A percentile compares a stretch with the other conserved stretches of the same genome.
Conservation (phyloP, 805 yeast genomes). For the Candida ponderosae region DNA sequence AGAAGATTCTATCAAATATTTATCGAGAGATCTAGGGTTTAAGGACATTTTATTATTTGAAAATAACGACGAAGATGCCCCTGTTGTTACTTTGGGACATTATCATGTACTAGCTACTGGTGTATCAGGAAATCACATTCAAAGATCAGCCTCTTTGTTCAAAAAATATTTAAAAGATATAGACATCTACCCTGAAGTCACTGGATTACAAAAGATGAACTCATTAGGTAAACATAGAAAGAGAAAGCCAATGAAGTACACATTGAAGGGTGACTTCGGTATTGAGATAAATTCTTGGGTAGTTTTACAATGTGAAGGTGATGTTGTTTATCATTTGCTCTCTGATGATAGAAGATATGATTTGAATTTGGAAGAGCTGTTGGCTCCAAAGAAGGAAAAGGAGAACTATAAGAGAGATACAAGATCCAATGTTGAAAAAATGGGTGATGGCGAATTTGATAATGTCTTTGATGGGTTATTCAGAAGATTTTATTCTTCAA, state of each 20-base stretch:
- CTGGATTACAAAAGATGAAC: conserved; percentile 63
- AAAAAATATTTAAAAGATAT: conserved; percentile 47
- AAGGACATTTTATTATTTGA: conserved; percentile 59
- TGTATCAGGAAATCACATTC: conserved; percentile 67
- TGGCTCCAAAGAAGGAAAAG: conserved; percentile 28
- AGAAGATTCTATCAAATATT: conserved; percentile 32
- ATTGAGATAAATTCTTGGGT: conserved; percentile 68
- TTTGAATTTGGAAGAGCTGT: conserved; percentile 64
- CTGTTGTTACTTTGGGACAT: conserved; percentile 32
- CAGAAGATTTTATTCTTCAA: conserved; percentile 31
- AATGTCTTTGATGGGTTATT: conserved; percentile 36
- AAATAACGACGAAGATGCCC: conserved; percentile 29
- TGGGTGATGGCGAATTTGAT: conserved; percentile 18
- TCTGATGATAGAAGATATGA: conserved; percentile 62
- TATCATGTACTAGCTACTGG: conserved; percentile 68
- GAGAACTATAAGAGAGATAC: conserved; percentile 16
- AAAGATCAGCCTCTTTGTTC: conserved; percentile 58
- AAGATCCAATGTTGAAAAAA: background rate
- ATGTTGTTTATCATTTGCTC: conserved; percentile 63
- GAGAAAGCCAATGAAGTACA: conserved; percentile 42
- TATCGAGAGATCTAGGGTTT: conserved; percentile 59
- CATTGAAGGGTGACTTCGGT: conserved; percentile 51
- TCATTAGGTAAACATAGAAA: conserved; percentile 42
- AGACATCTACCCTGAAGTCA: conserved; percentile 43
- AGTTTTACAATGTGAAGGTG: conserved; percentile 63